Percentiles rank a stretch among this genome's conserved stretches.
Evolutionary conservation across 108 stramenopile species (phyloP).

Genomic region (Nitzschia sp.): DNA sequence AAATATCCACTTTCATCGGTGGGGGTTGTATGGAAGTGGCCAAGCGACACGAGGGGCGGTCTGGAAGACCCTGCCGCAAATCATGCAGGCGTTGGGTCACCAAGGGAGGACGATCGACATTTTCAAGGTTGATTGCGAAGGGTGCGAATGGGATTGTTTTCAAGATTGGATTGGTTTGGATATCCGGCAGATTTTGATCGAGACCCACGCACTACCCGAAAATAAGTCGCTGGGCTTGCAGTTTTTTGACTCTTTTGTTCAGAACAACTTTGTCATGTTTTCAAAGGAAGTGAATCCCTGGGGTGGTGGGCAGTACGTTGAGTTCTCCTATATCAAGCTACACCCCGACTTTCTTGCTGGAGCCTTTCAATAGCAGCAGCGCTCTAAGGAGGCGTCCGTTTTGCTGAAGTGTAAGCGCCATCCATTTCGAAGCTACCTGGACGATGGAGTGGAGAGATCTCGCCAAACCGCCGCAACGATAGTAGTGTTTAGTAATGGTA

Average conservation of each 20-base stretch:
- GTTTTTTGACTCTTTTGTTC: constrained; percentile 41
- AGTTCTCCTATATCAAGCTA: constrained; percentile 49
- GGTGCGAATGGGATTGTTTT: constrained; percentile 59
- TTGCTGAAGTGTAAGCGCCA: too few relatives aligned
- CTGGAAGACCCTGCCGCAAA: constrained; percentile 31
- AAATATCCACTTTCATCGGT: constrained; percentile 58
- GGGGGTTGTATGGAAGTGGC: constrained; percentile 48
- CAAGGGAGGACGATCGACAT: constrained; percentile 52
- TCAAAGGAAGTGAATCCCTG: constrained; percentile 44
- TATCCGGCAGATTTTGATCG: constrained; percentile 55
- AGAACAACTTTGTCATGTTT: constrained; percentile 34
- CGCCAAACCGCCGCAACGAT: too few relatives aligned
- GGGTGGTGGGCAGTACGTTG: constrained; percentile 46
- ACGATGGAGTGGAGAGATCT: too few relatives aligned
- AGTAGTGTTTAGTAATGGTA: too few relatives aligned
- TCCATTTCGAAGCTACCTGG: too few relatives aligned
- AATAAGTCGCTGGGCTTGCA: constrained; percentile 10
- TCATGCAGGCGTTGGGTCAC: constrained; percentile 56
- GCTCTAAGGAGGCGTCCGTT: too few relatives aligned
- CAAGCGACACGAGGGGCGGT: constrained; percentile 7
- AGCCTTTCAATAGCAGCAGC: background rate
- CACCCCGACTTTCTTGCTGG: constrained; percentile 33
- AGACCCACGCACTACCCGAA: constrained; percentile 38
- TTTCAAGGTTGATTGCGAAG: constrained; percentile 76
- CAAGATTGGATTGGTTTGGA: constrained; percentile 42